Percentiles rank a stretch among this genome's conserved stretches.
Evolutionary conservation across 2,329 filamentous ascomycete genomes (phyloP).

Genomic region (Samsoniella hepiali): DNA sequence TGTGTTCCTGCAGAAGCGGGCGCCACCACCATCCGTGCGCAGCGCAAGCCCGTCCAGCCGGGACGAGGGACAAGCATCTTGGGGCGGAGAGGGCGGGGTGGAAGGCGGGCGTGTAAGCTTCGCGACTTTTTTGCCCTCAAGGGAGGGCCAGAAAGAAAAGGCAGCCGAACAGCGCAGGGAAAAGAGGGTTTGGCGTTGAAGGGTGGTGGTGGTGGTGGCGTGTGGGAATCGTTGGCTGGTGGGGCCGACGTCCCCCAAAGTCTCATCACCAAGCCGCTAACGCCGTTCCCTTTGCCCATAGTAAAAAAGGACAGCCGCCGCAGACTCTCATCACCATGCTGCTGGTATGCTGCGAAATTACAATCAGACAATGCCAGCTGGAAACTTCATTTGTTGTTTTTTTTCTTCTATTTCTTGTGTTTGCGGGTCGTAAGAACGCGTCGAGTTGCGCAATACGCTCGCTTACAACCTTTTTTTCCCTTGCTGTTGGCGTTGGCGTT

Average conservation of each 20-base stretch:
- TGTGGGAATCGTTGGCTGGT: slow-evolving; percentile 2
- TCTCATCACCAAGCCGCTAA: slow-evolving; percentile 6
- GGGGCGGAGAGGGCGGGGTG: not conserved
- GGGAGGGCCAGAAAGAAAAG: not conserved
- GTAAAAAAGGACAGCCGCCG: slow-evolving; percentile 1
- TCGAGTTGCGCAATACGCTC: not conserved
- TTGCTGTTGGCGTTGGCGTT: not conserved
- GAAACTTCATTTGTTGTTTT: not conserved
- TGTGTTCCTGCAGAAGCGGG: not conserved
- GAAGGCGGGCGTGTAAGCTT: not conserved
- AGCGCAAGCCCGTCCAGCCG: not conserved
- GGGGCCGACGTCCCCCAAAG: not conserved
- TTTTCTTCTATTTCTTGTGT: not conserved
- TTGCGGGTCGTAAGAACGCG: not conserved
- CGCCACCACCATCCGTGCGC: not conserved
- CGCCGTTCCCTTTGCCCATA: not conserved
- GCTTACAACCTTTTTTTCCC: not conserved
- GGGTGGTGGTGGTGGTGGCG: slow-evolving; percentile 4
- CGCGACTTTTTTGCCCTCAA: not conserved
- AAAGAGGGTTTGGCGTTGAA: not conserved
- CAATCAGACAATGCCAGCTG: slow-evolving; percentile 14
- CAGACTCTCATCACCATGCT: slow-evolving; percentile 3
- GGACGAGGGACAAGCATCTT: not conserved
- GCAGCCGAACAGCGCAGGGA: not conserved
- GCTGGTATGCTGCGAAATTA: slow-evolving; percentile 18